A percentile compares a stretch with the other conserved stretches of the same genome.
Evolutionary conservation across 2,329 filamentous ascomycete species (phyloP).

Genomic region (Biscogniauxia sp.): DNA sequence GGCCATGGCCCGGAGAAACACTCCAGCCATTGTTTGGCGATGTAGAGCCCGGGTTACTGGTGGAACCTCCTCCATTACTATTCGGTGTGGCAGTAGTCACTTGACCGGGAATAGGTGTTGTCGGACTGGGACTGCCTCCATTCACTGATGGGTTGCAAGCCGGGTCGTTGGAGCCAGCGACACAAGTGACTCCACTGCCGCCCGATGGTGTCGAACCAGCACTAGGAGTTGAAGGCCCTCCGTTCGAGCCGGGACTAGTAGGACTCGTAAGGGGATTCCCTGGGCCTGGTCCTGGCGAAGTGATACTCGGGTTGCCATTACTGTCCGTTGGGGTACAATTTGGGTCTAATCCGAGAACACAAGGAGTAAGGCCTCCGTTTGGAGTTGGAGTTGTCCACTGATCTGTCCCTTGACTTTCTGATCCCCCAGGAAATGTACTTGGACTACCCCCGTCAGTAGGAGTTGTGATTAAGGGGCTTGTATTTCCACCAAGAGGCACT

Average conservation of each 20-base stretch:
- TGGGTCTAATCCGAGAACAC: constrained; percentile 10
- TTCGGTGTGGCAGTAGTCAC: constrained; percentile 6
- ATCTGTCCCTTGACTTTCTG: constrained; percentile 5
- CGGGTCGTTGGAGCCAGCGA: constrained; percentile 9
- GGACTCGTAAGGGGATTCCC: constrained; percentile 4
- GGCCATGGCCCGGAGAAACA: constrained; percentile 13
- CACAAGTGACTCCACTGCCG: constrained; percentile 3
- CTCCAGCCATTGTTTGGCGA: constrained; percentile 10
- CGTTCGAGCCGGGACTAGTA: background rate
- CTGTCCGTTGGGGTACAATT: constrained; percentile 10
- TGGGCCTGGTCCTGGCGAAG: constrained; percentile 6
- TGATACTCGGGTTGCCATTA: constrained; percentile 6
- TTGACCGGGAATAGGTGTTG: constrained; percentile 1
- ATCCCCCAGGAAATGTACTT: constrained; percentile 8
- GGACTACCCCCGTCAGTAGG: background rate
- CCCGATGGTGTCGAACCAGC: constrained; percentile 4
- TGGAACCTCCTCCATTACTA: constrained; percentile 6
- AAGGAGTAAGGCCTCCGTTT: constrained; percentile 9
- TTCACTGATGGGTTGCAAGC: constrained; percentile 7
- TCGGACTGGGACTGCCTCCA: constrained; percentile 3
- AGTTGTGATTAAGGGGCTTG: constrained; percentile 1
- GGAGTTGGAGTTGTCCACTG: constrained; percentile 5
- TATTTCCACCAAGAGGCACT: constrained; percentile 3
- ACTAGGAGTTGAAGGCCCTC: constrained; percentile 4
- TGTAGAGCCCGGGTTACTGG: constrained; percentile 9